Conservation (phyloP, 2,329 filamentous ascomycete species). For the Apiospora aurea region DNA sequence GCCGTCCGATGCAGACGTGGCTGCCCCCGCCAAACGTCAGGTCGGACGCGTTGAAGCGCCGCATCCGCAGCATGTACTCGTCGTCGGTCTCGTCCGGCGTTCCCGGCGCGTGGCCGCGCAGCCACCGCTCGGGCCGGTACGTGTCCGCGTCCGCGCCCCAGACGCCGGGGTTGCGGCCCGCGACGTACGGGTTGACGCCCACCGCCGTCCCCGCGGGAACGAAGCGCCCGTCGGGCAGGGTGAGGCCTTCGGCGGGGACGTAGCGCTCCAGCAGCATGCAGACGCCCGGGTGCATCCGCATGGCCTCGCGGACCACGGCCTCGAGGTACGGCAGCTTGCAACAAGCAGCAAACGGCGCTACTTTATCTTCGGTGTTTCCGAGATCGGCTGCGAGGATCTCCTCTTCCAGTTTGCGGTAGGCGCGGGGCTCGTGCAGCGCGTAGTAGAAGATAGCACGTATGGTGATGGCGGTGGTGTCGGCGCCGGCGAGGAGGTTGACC, state of each 20-base stretch:
- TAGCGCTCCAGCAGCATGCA: constrained; percentile 51
- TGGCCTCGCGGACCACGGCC: constrained; percentile 53
- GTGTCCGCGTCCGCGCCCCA: constrained; percentile 48
- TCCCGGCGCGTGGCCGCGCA: constrained; percentile 38
- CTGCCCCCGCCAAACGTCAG: constrained; percentile 28
- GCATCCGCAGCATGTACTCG: constrained; percentile 49
- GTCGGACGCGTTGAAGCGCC: constrained; percentile 55
- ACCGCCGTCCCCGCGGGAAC: constrained; percentile 39
- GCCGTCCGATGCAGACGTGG: constrained; percentile 29
- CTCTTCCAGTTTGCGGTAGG: constrained; percentile 35
- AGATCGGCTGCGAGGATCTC: constrained; percentile 53
- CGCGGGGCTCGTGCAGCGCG: constrained; percentile 39
- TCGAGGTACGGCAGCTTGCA: constrained; percentile 44
- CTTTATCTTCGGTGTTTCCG: constrained; percentile 37
- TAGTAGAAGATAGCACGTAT: constrained; percentile 43
- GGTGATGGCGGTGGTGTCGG: constrained; percentile 32
- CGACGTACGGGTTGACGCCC: constrained; percentile 41
- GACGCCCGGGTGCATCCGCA: constrained; percentile 51
- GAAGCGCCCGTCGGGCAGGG: constrained; percentile 35
- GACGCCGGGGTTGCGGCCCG: constrained; percentile 40
- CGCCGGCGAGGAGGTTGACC: constrained; percentile 27
- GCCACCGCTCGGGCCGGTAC: constrained; percentile 52
- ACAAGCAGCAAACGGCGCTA: constrained; percentile 26
- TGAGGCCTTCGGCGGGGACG: constrained; percentile 45
- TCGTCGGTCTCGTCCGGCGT: constrained; percentile 28